Base-by-base conservation (phyloP, 2,329 filamentous ascomycete species). In the Venturia aucupariae region DNA sequence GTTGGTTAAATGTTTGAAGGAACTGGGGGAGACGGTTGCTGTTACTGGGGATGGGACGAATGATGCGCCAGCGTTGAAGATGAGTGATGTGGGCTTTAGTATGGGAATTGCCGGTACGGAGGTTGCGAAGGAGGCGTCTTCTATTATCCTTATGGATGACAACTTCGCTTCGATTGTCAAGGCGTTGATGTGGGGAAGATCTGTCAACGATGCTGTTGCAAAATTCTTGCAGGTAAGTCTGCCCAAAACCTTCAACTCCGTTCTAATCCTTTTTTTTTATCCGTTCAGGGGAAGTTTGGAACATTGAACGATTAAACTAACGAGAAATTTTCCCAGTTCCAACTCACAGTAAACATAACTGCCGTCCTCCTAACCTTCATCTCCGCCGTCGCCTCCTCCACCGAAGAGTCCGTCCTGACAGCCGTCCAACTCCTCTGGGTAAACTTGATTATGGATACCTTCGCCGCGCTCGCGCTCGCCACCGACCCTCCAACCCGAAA, bases 371-470 rank as follows among this genome's bases (percentile, higher is more conserved):
- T 96, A 64, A 94, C 92, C 0, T 96, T 97, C 71, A 86, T 96
- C 66, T 92, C 91, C 13, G 89, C 92, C 38, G 89, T 96, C 11
- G 85, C 88, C 35, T 92, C 83, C 73, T 72, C 73, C 0, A 77
- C 85, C 2, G 88, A 93, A 73, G 74, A 80, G 60, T 91, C 90
- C 60, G 92, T 96, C 35, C 79, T 97, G 64, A 94, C 86, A 1
- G 92, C 92, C 13, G 92, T 96, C 32, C 92, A 97, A 76, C 84
- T 97, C 70, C 86, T 97, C 38, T 97, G 92, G 92, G 91, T 97
- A 71, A 97, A 96, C 72, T 80, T 97, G 70, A 97, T 97, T 77
- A 97, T 96, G 92, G 92, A 97, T 71, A 96, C 92, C 0, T 90
- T 97, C 66, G 92, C 92, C 30, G 92, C 92, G n/a, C 82, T 96